These are phyloP conservation scores for Gossypium thurberi DNA, from an alignment of 345 rosid species.

Conservation along the genomic window DNA sequence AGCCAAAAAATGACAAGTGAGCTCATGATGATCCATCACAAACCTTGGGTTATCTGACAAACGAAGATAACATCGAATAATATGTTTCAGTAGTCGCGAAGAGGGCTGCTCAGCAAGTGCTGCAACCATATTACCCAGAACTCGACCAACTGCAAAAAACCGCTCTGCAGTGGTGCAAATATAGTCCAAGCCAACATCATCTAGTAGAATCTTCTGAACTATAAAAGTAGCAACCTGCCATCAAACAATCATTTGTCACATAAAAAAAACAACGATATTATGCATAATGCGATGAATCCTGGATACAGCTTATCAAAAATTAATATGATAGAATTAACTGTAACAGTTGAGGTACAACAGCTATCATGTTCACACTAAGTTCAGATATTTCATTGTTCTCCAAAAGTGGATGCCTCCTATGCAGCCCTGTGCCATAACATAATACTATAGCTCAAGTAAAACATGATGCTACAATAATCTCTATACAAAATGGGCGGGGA, in stretches of 20 bases:
- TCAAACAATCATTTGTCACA: slow-evolving; percentile 11
- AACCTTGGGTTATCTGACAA: slow-evolving; percentile 85
- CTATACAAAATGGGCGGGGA: background rate
- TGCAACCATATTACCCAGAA: slow-evolving; percentile 82
- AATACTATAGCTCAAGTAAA: background rate
- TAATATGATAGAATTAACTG: background rate
- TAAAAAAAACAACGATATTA: background rate
- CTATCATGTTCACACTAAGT: background rate
- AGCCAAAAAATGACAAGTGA: background rate
- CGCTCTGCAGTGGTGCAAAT: slow-evolving; percentile 63
- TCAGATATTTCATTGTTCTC: background rate
- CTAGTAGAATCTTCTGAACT: slow-evolving; percentile 77
- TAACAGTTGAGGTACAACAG: background rate
- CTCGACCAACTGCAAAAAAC: slow-evolving; percentile 86
- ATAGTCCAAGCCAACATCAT: slow-evolving; percentile 62
- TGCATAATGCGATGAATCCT: background rate
- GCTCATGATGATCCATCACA: slow-evolving; percentile 6
- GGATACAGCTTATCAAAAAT: background rate
- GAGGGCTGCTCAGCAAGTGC: slow-evolving; percentile 91
- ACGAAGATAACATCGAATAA: slow-evolving; percentile 81
- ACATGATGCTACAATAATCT: background rate
- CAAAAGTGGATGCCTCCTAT: background rate
- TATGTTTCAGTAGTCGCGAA: slow-evolving; percentile 72
- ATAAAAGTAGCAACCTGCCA: slow-evolving; percentile 95
- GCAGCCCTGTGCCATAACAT: too few species aligned